Percentiles rank a stretch among this genome's conserved stretches.
These are phyloP conservation scores for Solanum ahanhuiri DNA, from an alignment of 257 asterid genomes.

Conservation along the genomic window DNA sequence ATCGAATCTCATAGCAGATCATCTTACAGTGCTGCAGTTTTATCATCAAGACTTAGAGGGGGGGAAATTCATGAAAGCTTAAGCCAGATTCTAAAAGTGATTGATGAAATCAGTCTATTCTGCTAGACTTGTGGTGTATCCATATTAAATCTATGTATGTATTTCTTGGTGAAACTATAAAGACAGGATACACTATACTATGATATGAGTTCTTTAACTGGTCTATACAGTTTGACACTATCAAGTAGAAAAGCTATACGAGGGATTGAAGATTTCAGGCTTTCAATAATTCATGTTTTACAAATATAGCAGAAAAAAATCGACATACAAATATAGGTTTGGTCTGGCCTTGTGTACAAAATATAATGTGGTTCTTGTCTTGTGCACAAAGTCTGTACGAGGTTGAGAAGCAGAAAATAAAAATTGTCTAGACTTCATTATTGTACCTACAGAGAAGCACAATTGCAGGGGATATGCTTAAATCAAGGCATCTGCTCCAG, in stretches of 20 bases:
- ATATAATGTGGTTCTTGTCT: conserved; percentile 27
- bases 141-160: not conserved
- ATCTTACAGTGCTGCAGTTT: not conserved
- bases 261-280: not conserved
- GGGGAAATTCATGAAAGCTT: not conserved
- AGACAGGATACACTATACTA: not conserved
- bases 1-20: not conserved
- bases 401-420: conserved; percentile 22
- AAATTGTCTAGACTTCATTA: conserved; percentile 21
- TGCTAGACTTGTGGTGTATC: not conserved
- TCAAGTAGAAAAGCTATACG: not conserved
- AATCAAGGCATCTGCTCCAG: conserved; percentile 60
- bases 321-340: conserved; percentile 12
- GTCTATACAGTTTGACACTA: not conserved
- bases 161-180: not conserved
- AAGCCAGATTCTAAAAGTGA: not conserved
- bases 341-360: conserved; percentile 13
- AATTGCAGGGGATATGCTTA: conserved; percentile 13
- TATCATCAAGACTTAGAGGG: not conserved
- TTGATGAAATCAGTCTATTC: not conserved
- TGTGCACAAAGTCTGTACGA: conserved; percentile 22
- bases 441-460: conserved; percentile 24
- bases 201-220: not conserved
- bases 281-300: not conserved
- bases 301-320: conserved; percentile 3